Base-by-base conservation (phyloP, 179 eudicot genomes). In the Dionaea muscipula region DNA sequence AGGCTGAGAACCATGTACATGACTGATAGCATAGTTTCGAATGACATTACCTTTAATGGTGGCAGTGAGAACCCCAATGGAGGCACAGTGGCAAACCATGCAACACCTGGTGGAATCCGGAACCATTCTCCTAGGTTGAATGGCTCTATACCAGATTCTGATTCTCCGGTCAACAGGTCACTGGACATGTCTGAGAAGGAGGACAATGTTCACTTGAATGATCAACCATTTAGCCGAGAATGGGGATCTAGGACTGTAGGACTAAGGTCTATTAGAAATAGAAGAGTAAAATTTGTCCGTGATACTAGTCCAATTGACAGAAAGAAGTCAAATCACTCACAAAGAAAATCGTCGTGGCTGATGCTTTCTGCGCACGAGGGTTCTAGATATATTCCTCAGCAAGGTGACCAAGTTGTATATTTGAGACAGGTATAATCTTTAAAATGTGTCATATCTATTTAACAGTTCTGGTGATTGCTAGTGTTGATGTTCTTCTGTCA, bases 361-460 rank as follows among this genome's bases (percentile, higher is more conserved):
- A 65, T 89, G 88, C 71, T 89, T 69, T 68, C 86, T 33, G 26
- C 60, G 17, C 85, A 78, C n/a, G 95, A 86, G 59, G 78, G 81
- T 50, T 78, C 81, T 31, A 78, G 97, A 31, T 90, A 85, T 69
- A 83, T 90, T 63, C 97, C 97, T 37, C 97, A 90, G 69, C 62
- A 55, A 35, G 83, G 94, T 31, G 97, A 90, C 68, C 83, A 86
- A 50, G 95, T 90, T 63, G 97, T 74, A 10, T 90, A 90, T 61
- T 63, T 90, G 62, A 78, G 94, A 71, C 97, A 90, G 95, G 97
- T 90, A 71, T 55, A 12, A 22, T 35, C n/a, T n/a, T 16, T 15
- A 20, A 43, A 15, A 18, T 15, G 15, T 57, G 37, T 47, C 16
- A 11, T 7, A 2, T 25, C 11, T 21, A 17, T 8, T 31, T 35